Evolutionary conservation across 768 basidiomycete genomes (phyloP), one percentile per base, ranked within the genome.

Genomic region (Phaeotremella skinneri): DNA sequence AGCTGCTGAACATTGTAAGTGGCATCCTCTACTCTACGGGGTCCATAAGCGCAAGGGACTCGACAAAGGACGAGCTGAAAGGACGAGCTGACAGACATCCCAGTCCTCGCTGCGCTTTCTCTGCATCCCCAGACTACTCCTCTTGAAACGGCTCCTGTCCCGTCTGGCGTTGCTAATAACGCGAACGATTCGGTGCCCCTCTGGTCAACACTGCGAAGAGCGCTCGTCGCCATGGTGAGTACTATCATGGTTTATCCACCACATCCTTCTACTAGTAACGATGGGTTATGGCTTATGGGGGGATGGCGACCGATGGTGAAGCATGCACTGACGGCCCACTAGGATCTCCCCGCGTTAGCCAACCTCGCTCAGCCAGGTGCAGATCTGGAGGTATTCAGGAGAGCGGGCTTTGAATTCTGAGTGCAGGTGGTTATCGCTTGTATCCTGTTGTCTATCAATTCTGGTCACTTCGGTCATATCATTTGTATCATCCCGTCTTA

Each of bases 391-490:
- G 69, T 81, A 37, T 99, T 97, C 81, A 82, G 90, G 48, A 80
- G 80, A 62, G 85, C 89, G 60, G 92, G 92, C 2, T 90, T 97
- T 72, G 93, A 97, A 58, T 98, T 96, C 73, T 94, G 81, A 53
- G n/a, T n/a, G n/a, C n/a, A n/a, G n/a, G n/a, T n/a, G n/a, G n/a
- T n/a, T n/a, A n/a, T n/a, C n/a, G n/a, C n/a, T n/a, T n/a, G n/a
- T n/a, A n/a, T n/a, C n/a, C n/a, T n/a, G n/a, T n/a, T n/a, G n/a
- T n/a, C n/a, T n/a, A n/a, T n/a, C n/a, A n/a, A n/a, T n/a, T n/a
- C n/a, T n/a, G n/a, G n/a, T n/a, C n/a, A n/a, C n/a, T n/a, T n/a
- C n/a, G n/a, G n/a, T n/a, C n/a, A n/a, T n/a, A n/a, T n/a, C n/a
- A n/a, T n/a, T n/a, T n/a, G n/a, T n/a, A n/a, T n/a, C n/a, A n/a